phyloP scores from a whole-genome alignment of 768 basidiomycete genomes.

The Collybia sordida region DNA sequence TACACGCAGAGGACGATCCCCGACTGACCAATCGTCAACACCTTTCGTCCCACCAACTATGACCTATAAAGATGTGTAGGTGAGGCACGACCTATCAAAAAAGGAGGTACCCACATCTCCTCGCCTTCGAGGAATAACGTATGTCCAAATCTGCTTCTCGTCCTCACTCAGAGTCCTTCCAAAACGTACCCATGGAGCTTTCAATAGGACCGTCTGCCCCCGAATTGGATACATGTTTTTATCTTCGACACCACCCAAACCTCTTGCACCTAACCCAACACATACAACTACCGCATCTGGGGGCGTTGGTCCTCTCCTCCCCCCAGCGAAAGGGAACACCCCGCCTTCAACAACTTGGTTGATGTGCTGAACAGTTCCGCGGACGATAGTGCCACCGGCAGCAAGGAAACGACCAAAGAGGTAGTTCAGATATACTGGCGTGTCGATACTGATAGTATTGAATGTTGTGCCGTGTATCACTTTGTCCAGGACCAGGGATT shows the following conservation, averaged over 20 bases:
- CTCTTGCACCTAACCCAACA: conserved; percentile 67
- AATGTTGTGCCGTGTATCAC: conserved; percentile 51
- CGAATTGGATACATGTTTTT: conserved; percentile 66
- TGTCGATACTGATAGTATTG: conserved; percentile 64
- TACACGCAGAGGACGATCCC: too few species aligned
- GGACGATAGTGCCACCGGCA: conserved; percentile 53
- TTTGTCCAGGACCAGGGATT: conserved; percentile 35
- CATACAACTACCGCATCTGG: conserved; percentile 63
- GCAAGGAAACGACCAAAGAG: conserved; percentile 57
- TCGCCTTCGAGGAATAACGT: conserved; percentile 56
- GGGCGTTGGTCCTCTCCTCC: conserved; percentile 14
- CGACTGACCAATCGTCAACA: conserved; percentile 56
- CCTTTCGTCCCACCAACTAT: conserved; percentile 63
- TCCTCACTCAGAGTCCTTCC: conserved; percentile 45
- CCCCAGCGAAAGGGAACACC: conserved; percentile 24
- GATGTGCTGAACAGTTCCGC: conserved; percentile 60
- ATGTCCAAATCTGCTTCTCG: conserved; percentile 44
- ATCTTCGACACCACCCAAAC: conserved; percentile 77
- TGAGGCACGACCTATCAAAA: not conserved
- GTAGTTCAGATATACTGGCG: conserved; percentile 61
- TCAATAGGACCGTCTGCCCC: conserved; percentile 74
- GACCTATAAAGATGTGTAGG: conserved; percentile 19
- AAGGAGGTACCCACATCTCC: conserved; percentile 38
- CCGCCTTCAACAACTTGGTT: conserved; percentile 60
- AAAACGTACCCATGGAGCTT: conserved; percentile 59